Conservation (phyloP, 2,329 filamentous ascomycete genomes). For the Gaeumannomyces sp. region DNA sequence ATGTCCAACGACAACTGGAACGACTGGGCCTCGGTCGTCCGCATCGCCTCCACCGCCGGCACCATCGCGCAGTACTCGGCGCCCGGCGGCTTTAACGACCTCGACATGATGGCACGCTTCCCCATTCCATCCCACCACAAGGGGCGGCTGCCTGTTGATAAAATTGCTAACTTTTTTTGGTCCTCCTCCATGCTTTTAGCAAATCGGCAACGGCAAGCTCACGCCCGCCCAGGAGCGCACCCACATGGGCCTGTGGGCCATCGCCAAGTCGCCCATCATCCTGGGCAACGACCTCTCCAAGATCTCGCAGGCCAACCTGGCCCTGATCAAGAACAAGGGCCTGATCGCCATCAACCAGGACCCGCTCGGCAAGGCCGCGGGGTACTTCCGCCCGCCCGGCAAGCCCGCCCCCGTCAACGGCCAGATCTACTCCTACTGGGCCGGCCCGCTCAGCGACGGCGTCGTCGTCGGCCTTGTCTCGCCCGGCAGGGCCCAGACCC, state of each 20-base stretch:
- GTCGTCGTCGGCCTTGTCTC: conserved; percentile 31
- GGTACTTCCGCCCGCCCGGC: conserved; percentile 20
- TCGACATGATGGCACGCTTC: conserved; percentile 21
- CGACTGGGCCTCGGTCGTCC: conserved; percentile 15
- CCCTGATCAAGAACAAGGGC: conserved; percentile 20
- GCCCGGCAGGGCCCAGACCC: conserved; percentile 29
- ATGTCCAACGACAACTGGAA: conserved; percentile 36
- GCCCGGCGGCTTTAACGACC: conserved; percentile 24
- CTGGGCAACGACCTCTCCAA: conserved; percentile 21
- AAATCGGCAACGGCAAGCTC: conserved; percentile 16
- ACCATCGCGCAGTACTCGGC: conserved; percentile 16
- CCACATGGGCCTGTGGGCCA: conserved; percentile 25
- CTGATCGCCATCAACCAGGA: conserved; percentile 24
- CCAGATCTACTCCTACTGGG: conserved; percentile 36
- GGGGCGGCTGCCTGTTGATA: background rate
- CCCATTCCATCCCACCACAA: background rate
- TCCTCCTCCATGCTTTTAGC: conserved; percentile 3
- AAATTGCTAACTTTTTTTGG: background rate
- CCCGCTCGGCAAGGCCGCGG: conserved; percentile 19
- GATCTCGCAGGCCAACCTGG: conserved; percentile 16
- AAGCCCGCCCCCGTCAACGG: conserved; percentile 33
- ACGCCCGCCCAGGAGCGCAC: conserved; percentile 18
- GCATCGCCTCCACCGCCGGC: conserved; percentile 14
- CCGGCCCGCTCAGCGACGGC: conserved; percentile 28
- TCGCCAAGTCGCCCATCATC: conserved; percentile 22